Evolutionary conservation across 495 filamentous ascomycete species (phyloP).

Genomic region (Podospora pseudoanserina): DNA sequence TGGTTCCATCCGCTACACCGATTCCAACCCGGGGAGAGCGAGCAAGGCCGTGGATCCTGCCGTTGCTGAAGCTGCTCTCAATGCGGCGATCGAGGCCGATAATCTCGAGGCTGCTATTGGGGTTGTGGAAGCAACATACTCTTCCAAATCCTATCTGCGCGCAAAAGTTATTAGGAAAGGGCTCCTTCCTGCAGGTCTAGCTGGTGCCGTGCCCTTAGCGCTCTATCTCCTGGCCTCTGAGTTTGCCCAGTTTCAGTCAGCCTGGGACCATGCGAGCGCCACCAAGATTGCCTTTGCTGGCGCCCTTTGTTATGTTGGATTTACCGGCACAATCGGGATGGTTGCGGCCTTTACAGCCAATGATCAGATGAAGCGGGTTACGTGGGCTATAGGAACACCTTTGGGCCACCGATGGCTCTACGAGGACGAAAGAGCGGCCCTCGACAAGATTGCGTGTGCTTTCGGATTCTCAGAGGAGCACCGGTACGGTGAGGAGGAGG

Average conservation of each 20-base stretch:
- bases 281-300: constrained; percentile 78
- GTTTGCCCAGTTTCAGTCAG: constrained; percentile 58
- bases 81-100: constrained; percentile 69
- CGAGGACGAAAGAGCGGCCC: constrained; percentile 87
- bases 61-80: constrained; percentile 66
- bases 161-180: constrained; percentile 55
- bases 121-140: constrained; percentile 76
- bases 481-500: constrained; percentile 83
- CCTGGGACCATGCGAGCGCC: constrained; percentile 65
- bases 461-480: constrained; percentile 87
- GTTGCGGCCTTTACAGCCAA: constrained; percentile 80
- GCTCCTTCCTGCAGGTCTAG: constrained; percentile 36
- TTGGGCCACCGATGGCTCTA: constrained; percentile 82
- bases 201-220: constrained; percentile 61
- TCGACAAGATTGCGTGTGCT: constrained; percentile 77
- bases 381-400: constrained; percentile 77
- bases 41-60: constrained; percentile 65
- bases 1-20: constrained; percentile 55
- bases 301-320: constrained; percentile 73
- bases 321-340: constrained; percentile 74
- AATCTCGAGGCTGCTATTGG: constrained; percentile 71
- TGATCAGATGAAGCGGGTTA: constrained; percentile 91
- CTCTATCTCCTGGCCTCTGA: constrained; percentile 64
- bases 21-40: constrained; percentile 62
- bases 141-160: constrained; percentile 65